A percentile compares a stretch with the other conserved stretches of the same genome.
Conservation (phyloP, 805 yeast genomes). For the Vanderwaltozyma tropicalis region DNA sequence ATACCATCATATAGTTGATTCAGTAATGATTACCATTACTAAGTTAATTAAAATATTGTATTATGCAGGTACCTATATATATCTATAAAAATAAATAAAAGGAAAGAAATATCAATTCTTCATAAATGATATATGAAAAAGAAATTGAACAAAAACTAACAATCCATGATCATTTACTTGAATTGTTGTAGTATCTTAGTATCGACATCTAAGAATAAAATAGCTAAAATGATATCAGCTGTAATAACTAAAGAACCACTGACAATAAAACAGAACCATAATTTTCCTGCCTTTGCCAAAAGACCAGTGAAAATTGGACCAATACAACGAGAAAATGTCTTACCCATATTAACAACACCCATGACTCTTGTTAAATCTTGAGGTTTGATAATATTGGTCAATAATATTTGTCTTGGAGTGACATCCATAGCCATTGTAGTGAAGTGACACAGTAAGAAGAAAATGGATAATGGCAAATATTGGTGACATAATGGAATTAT, state of each 20-base stretch:
- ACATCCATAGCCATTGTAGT: conserved; percentile 78
- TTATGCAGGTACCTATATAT: too few species aligned
- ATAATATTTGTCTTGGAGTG: conserved; percentile 75
- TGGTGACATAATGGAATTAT: conserved; percentile 39
- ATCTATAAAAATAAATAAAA: not conserved
- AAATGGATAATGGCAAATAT: conserved; percentile 35
- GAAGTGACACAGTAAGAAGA: conserved; percentile 44
- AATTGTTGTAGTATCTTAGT: conserved; percentile 16
- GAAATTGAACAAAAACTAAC: too few species aligned
- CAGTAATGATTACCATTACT: too few species aligned
- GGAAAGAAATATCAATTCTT: not conserved
- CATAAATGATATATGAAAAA: too few species aligned
- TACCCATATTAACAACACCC: conserved; percentile 80
- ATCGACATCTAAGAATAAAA: conserved; percentile 29
- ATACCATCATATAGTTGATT: too few species aligned
- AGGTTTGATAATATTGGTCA: conserved; percentile 55
- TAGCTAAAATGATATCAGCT: conserved; percentile 28
- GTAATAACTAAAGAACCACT: conserved; percentile 38
- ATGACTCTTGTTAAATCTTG: conserved; percentile 62
- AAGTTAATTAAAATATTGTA: too few species aligned
- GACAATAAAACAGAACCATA: conserved; percentile 44
- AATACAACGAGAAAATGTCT: conserved; percentile 72
- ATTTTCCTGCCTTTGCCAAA: conserved; percentile 41
- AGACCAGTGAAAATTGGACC: conserved; percentile 77
- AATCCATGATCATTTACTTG: too few species aligned